Base-by-base conservation (phyloP, 106 monocot species). In the Dendrobium nobile region DNA sequence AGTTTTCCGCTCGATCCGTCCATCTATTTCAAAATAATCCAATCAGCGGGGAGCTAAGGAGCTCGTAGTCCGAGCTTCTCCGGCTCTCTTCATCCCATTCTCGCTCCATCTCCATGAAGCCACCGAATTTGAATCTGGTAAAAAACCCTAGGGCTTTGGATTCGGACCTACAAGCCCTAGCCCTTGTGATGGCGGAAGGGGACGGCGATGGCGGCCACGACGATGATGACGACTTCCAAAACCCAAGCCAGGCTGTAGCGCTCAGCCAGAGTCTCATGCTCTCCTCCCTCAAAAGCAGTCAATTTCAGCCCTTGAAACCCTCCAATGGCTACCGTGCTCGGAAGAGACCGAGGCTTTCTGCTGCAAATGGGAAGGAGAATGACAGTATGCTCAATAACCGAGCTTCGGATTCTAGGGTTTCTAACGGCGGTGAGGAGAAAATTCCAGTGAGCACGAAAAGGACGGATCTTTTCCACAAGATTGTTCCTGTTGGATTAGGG, bases 211-310 rank as follows among this genome's bases (percentile, higher is more conserved):
- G 41, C 26, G 37, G 37, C 37, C 3, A 37, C 37, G 86, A 86
- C 55, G 93, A 93, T 87, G 92, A 92, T 87, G 93, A 92, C 85
- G 96, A 96, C 67, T 96, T 96, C 88, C 90, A 92, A 85, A 82
- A 84, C 64, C 92, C 92, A 18, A 79, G 44, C 58, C 84, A 79
- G 27, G 68, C 81, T 42, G 43, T 88, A 37, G 37, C 37, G 84
- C 55, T 84, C 78, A 47, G 84, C 82, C 88, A 86, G 75, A 86
- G 20, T 59, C 47, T 79, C 73, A 26, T 84, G 70, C 47, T 82
- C 33, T 82, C 86, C 45, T 75, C 84, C 75, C 26, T 88, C 70
- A 74, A 58, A 45, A 82, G 77, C 31, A 67, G 47, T 51, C 61
- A 1, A 48, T 24, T 47, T 18, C 82, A 76, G 43, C 78, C 91